Conservation (phyloP, 768 basidiomycete species). For the Tylopilus rubrobrunneus region DNA sequence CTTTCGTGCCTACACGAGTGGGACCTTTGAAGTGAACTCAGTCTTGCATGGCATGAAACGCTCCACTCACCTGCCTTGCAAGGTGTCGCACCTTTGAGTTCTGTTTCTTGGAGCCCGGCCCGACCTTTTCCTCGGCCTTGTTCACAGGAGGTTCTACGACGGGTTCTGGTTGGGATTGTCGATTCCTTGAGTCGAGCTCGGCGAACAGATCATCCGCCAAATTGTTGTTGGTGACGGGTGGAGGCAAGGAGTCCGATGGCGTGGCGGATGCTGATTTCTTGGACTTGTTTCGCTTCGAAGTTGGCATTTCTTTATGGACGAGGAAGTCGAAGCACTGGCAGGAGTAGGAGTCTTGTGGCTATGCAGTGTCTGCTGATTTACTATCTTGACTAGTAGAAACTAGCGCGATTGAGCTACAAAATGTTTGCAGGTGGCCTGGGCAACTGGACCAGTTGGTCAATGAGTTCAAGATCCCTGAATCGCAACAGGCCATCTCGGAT, state of each 20-base stretch:
- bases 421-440: no score
- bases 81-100: slow-evolving; percentile 61
- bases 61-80: slow-evolving; percentile 61
- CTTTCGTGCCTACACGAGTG: slow-evolving; percentile 57
- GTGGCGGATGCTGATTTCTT: slow-evolving; percentile 42
- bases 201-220: slow-evolving; percentile 74
- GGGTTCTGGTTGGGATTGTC: slow-evolving; percentile 46
- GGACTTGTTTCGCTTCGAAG: slow-evolving; percentile 52
- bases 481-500: no score
- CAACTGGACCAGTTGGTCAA: no score
- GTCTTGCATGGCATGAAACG: not conserved
- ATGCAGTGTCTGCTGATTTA: not conserved
- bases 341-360: slow-evolving; percentile 10
- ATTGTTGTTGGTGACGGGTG: slow-evolving; percentile 41
- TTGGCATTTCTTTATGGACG: slow-evolving; percentile 2
- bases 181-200: slow-evolving; percentile 66
- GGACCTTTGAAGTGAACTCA: not conserved
- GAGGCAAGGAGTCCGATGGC: slow-evolving; percentile 13
- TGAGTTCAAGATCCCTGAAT: no score
- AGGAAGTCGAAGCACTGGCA: not conserved
- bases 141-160: slow-evolving; percentile 38
- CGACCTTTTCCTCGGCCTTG: slow-evolving; percentile 13
- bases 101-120: slow-evolving; percentile 38
- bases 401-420: no score
- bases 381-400: no score